Percentiles rank a stretch among this genome's conserved stretches.
phyloP scores from a whole-genome alignment of 805 yeast genomes.

The Torulaspora maleeae region DNA sequence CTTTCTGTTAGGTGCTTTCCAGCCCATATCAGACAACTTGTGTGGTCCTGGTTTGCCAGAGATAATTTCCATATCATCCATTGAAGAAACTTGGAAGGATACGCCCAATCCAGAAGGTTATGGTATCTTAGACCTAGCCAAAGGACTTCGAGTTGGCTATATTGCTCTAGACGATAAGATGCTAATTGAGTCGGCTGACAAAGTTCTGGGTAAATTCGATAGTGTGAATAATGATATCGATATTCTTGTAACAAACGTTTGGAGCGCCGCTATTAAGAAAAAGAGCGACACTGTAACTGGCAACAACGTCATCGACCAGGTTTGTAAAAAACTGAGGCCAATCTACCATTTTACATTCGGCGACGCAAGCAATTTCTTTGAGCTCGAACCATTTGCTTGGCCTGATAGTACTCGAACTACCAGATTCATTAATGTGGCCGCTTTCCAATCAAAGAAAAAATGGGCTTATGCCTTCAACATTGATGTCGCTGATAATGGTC shows the following conservation, averaged over 20 bases:
- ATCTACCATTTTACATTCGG: constrained; percentile 56
- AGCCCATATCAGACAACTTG: constrained; percentile 1
- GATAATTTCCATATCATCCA: constrained; percentile 9
- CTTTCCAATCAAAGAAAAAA: constrained; percentile 49
- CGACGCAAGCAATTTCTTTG: constrained; percentile 46
- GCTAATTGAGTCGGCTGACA: constrained; percentile 25
- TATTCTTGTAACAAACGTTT: constrained; percentile 52
- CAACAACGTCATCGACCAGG: constrained; percentile 42
- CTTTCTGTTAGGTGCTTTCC: constrained; percentile 48
- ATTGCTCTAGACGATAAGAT: constrained; percentile 33
- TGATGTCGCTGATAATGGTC: constrained; percentile 28
- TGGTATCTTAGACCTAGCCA: constrained; percentile 40
- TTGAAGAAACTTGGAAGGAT: not conserved
- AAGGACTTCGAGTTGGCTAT: constrained; percentile 48
- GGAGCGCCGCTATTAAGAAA: constrained; percentile 53
- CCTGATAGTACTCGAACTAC: constrained; percentile 41
- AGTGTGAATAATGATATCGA: constrained; percentile 38
- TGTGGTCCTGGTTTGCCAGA: constrained; percentile 21
- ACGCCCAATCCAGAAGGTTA: constrained; percentile 26
- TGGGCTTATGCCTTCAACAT: constrained; percentile 76
- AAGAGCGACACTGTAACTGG: constrained; percentile 46
- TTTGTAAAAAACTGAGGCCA: constrained; percentile 48
- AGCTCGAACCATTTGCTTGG: constrained; percentile 59
- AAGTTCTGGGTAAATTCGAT: constrained; percentile 20
- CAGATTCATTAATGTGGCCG: constrained; percentile 62